phyloP scores from a whole-genome alignment of 129 eudicot genomes.

The Oenanthe sinensis region DNA sequence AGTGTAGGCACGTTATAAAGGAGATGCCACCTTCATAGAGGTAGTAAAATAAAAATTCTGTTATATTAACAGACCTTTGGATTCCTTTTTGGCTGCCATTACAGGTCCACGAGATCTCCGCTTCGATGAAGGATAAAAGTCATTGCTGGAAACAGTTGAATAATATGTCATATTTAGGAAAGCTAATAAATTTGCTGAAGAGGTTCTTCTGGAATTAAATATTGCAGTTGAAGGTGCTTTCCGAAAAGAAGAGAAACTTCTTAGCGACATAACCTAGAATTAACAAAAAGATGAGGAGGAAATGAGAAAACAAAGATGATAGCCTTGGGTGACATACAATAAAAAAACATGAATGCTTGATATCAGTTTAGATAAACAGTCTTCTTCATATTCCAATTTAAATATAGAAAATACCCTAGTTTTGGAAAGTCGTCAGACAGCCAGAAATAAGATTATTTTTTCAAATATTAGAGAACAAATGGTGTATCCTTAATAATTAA shows the following conservation, averaged over 20 bases:
- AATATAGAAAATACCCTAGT: background rate
- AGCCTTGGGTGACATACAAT: background rate
- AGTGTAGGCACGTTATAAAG: conserved; percentile 8
- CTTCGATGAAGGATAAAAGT: conserved; percentile 49
- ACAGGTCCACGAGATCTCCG: conserved; percentile 88
- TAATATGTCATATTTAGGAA: conserved; percentile 34
- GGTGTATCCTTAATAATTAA: background rate
- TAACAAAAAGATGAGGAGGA: conserved; percentile 18
- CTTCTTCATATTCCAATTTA: background rate
- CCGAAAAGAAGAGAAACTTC: conserved; percentile 58
- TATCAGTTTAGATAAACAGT: background rate
- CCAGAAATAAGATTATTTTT: background rate
- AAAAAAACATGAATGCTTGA: background rate
- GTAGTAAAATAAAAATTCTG: background rate
- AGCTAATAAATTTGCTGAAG: conserved; percentile 38
- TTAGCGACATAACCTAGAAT: conserved; percentile 57
- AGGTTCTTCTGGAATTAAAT: conserved; percentile 38
- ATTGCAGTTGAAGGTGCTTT: conserved; percentile 33
- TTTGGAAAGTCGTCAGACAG: background rate
- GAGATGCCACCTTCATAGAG: background rate
- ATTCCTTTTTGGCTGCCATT: conserved; percentile 84
- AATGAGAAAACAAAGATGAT: background rate
- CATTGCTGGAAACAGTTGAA: conserved; percentile 42
- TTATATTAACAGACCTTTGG: conserved; percentile 41
- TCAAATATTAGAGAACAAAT: background rate